Evolutionary conservation across 495 filamentous ascomycete genomes (phyloP).

Genomic region (Glutinoglossum americanum): DNA sequence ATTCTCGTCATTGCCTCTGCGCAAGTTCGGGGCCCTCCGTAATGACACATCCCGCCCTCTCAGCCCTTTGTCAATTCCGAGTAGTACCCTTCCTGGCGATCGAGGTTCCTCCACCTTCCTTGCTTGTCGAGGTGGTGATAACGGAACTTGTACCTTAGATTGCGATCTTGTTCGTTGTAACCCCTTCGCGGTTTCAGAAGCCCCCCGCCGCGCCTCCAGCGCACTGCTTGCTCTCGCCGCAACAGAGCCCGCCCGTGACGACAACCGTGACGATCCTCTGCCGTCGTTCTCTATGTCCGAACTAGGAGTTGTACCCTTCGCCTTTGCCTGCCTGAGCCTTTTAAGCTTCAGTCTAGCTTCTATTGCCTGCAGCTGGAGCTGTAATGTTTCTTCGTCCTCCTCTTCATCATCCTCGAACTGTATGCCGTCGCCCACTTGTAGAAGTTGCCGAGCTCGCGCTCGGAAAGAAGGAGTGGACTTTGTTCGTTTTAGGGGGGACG

Average conservation of each 20-base stretch:
- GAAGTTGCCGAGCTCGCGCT: slow-evolving; percentile 15
- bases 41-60: slow-evolving; percentile 68
- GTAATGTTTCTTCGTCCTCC: slow-evolving; percentile 77
- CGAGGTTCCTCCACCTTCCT: slow-evolving; percentile 28
- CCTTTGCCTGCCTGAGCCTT: slow-evolving; percentile 32
- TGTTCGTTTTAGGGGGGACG: slow-evolving; percentile 38
- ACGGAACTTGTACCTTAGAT: slow-evolving; percentile 48
- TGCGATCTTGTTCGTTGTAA: slow-evolving; percentile 18
- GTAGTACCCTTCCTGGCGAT: slow-evolving; percentile 56
- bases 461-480: slow-evolving; percentile 21
- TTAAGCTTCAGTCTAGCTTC: slow-evolving; percentile 78
- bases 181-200: not conserved
- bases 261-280: not conserved
- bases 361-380: slow-evolving; percentile 66
- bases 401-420: slow-evolving; percentile 27
- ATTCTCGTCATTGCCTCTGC: slow-evolving; percentile 10
- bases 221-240: not conserved
- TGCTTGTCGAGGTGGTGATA: slow-evolving; percentile 46
- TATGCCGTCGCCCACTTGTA: slow-evolving; percentile 14
- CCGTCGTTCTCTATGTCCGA: not conserved
- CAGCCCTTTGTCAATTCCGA: slow-evolving; percentile 82
- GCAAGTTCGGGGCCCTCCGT: slow-evolving; percentile 36
- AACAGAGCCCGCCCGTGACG: not conserved
- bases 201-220: not conserved
- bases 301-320: slow-evolving; percentile 1